phyloP scores from a whole-genome alignment of 2,329 filamentous ascomycete genomes.

The Phoma sp. region DNA sequence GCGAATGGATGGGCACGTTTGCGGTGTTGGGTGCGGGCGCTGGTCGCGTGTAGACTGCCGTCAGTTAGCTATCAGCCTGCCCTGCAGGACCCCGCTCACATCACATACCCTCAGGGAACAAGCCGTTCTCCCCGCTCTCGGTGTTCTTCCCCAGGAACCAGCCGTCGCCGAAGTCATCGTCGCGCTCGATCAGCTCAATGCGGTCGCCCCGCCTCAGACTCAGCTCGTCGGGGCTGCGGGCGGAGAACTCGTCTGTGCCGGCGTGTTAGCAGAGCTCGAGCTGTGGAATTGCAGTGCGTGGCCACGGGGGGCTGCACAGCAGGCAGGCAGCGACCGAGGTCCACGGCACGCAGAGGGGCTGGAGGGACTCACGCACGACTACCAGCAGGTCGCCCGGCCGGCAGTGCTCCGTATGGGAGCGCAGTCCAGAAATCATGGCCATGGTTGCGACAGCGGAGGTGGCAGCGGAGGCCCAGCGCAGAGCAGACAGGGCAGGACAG shows the following conservation, averaged over 20 bases:
- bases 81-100: background rate
- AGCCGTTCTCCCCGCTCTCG: conserved; percentile 73
- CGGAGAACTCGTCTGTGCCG: conserved; percentile 81
- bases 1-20: conserved; percentile 38
- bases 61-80: conserved; percentile 25
- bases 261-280: background rate
- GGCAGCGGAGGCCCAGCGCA: conserved; percentile 4
- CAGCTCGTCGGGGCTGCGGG: conserved; percentile 91
- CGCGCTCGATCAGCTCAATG: conserved; percentile 81
- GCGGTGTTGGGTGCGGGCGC: conserved; percentile 52
- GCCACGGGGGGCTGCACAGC: background rate
- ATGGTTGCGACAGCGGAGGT: conserved; percentile 23
- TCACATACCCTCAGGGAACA: conserved; percentile 78
- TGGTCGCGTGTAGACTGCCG: conserved; percentile 66
- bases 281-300: conserved; percentile 13
- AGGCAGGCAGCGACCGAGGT: background rate
- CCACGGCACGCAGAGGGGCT: background rate
- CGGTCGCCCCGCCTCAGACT: conserved; percentile 84
- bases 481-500: background rate
- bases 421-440: conserved; percentile 28
- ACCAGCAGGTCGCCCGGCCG: conserved; percentile 69
- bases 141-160: conserved; percentile 82
- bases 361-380: conserved; percentile 69
- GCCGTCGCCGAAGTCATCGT: conserved; percentile 87
- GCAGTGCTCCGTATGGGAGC: conserved; percentile 56